phyloP scores from a whole-genome alignment of 805 yeast genomes.

The Nakazawaea pomicola region DNA sequence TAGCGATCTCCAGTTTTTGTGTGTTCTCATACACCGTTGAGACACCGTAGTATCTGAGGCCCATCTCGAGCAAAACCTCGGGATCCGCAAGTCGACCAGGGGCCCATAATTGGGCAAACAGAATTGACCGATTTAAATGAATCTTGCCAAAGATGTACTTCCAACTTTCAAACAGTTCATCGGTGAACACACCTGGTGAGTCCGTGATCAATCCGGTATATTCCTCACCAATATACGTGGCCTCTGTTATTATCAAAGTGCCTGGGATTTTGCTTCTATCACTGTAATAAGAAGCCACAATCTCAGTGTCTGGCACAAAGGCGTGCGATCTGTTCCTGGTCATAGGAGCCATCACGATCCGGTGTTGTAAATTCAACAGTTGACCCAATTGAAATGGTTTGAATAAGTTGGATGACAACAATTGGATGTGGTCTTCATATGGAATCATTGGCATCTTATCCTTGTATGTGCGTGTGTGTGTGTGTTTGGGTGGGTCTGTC shows the following conservation, averaged over 20 bases:
- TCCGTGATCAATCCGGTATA: slow-evolving; percentile 29
- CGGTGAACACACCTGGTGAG: slow-evolving; percentile 42
- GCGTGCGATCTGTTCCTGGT: slow-evolving; percentile 40
- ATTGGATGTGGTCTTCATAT: not conserved
- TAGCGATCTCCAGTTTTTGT: slow-evolving; percentile 5
- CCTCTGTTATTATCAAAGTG: slow-evolving; percentile 40
- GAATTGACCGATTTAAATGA: slow-evolving; percentile 40
- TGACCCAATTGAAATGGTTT: slow-evolving; percentile 24
- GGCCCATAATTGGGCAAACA: slow-evolving; percentile 42
- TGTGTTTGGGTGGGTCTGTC: no score
- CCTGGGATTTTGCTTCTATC: slow-evolving; percentile 53
- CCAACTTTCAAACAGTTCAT: slow-evolving; percentile 39
- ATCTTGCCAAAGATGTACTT: slow-evolving; percentile 32
- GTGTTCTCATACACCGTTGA: slow-evolving; percentile 27
- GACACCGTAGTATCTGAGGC: slow-evolving; percentile 37
- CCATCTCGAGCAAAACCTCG: slow-evolving; percentile 25
- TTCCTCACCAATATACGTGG: slow-evolving; percentile 15
- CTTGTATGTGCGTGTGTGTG: no score
- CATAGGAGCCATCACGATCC: slow-evolving; percentile 29
- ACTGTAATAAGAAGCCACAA: slow-evolving; percentile 44
- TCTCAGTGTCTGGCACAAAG: slow-evolving; percentile 36
- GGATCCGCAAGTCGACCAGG: slow-evolving; percentile 32
- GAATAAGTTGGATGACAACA: slow-evolving; percentile 21
- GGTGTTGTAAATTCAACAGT: slow-evolving; percentile 23
- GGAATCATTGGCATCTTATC: not conserved